Conservation (phyloP, 495 filamentous ascomycete genomes). For the Recurvomyces mirabilis region DNA sequence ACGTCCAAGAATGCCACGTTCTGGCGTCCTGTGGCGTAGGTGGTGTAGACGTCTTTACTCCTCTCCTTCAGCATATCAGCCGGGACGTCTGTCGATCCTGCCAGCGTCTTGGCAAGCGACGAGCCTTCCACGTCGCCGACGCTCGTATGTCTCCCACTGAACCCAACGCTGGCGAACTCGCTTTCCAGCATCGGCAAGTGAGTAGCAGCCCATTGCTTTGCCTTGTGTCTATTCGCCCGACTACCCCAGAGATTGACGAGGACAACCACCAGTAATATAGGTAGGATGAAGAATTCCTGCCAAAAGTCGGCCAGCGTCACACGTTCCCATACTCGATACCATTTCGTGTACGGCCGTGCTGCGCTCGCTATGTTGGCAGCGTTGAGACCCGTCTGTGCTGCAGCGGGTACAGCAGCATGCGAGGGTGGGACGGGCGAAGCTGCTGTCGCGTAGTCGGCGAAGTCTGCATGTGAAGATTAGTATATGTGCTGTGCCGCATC, state of each 20-base stretch:
- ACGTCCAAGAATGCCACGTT: conserved; percentile 87
- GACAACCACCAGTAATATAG: conserved; percentile 60
- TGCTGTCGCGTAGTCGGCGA: conserved; percentile 39
- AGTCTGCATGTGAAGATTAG: conserved; percentile 29
- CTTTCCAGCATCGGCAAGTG: conserved; percentile 57
- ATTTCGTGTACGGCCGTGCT: conserved; percentile 65
- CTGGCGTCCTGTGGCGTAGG: conserved; percentile 88
- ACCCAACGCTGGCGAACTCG: conserved; percentile 88
- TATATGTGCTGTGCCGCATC: conserved; percentile 3
- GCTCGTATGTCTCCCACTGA: conserved; percentile 35
- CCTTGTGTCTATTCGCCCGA: conserved; percentile 64
- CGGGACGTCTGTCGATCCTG: conserved; percentile 31
- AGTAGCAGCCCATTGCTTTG: conserved; percentile 66
- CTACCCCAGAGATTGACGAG: conserved; percentile 75
- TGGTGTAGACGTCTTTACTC: conserved; percentile 66
- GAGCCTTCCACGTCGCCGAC: conserved; percentile 31
- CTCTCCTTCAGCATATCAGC: conserved; percentile 69
- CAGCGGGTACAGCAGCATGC: conserved; percentile 34
- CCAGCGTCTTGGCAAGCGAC: conserved; percentile 30
- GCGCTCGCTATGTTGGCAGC: conserved; percentile 1
- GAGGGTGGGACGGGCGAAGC: conserved; percentile 32
- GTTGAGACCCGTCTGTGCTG: conserved; percentile 33
- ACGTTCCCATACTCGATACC: conserved; percentile 95
- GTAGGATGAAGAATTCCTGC: conserved; percentile 71
- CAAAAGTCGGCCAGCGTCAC: conserved; percentile 69